These are phyloP conservation scores for Telfairia occidentalis DNA, from an alignment of 331 rosid genomes.

Conservation along the genomic window DNA sequence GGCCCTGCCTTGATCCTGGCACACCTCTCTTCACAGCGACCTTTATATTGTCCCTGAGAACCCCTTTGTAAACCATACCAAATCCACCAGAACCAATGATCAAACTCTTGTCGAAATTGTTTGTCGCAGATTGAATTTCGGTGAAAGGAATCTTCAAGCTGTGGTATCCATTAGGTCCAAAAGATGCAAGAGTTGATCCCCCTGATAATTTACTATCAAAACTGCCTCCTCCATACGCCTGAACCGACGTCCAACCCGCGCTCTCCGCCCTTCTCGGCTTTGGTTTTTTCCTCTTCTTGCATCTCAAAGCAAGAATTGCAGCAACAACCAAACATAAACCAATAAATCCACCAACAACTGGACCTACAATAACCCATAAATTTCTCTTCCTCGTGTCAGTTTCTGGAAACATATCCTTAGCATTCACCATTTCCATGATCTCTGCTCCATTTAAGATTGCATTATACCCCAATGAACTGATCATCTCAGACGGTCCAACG, in stretches of 20 bases:
- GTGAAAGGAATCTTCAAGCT: constrained; percentile 70
- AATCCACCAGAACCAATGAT: constrained; percentile 92
- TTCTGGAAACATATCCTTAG: constrained; percentile 7
- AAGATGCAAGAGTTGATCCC: constrained; percentile 42
- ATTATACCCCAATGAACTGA: constrained; percentile 48
- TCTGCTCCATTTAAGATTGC: constrained; percentile 96
- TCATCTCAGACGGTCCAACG: constrained; percentile 81
- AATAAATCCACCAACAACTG: constrained; percentile 54
- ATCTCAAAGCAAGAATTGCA: constrained; percentile 37
- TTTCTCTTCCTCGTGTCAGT: constrained; percentile 20
- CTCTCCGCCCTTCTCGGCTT: constrained; percentile 46
- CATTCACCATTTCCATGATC: constrained; percentile 69
- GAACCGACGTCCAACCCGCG: constrained; percentile 76
- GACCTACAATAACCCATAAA: constrained; percentile 46
- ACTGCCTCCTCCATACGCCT: constrained; percentile 72
- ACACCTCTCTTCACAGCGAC: constrained; percentile 95
- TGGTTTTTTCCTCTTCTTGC: constrained; percentile 55
- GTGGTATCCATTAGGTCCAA: constrained; percentile 63
- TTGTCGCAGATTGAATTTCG: constrained; percentile 65
- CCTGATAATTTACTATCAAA: constrained; percentile 72
- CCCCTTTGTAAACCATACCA: constrained; percentile 80
- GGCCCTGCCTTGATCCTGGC: constrained; percentile 98
- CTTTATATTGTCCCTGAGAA: constrained; percentile 55
- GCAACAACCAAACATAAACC: constrained; percentile 25
- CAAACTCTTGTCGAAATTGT: constrained; percentile 56